Evolutionary conservation across 225 moss, liverwort and hornwort species (phyloP).

Genomic region (Ulota crispa): DNA sequence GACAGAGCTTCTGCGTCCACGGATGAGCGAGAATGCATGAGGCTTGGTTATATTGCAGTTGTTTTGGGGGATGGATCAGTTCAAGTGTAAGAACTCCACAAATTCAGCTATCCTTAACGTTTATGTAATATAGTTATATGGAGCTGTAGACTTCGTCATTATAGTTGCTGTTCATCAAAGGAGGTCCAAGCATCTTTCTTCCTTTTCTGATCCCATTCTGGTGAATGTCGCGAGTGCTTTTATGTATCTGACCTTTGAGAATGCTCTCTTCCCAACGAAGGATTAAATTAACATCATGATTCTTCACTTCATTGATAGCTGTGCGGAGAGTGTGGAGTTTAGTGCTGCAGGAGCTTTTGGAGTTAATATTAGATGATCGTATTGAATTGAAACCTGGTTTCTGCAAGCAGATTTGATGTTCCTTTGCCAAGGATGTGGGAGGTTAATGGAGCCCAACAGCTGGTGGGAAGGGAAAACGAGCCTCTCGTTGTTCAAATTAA

Average conservation of each 20-base stretch:
- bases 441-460: constrained; percentile 24
- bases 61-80: constrained; percentile 89
- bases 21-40: constrained; percentile 64
- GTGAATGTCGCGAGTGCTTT: background rate
- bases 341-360: constrained; percentile 1
- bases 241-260: background rate
- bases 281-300: background rate
- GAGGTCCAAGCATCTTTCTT: background rate
- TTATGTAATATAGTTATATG: background rate
- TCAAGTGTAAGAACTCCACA: constrained; percentile 79
- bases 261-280: background rate
- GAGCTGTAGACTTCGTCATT: background rate
- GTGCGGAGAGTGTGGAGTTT: constrained; percentile 1
- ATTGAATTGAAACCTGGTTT: constrained; percentile 13
- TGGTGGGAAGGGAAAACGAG: constrained; percentile 21
- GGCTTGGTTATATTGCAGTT: constrained; percentile 80
- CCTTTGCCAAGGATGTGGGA: constrained; percentile 77
- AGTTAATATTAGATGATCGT: background rate
- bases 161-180: background rate
- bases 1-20: constrained; percentile 9
- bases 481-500: constrained; percentile 48
- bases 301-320: background rate
- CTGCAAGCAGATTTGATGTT: constrained; percentile 71
- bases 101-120: background rate
- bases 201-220: background rate